Base-by-base conservation (phyloP, 768 basidiomycete species). In the Naganishia antarctica region DNA sequence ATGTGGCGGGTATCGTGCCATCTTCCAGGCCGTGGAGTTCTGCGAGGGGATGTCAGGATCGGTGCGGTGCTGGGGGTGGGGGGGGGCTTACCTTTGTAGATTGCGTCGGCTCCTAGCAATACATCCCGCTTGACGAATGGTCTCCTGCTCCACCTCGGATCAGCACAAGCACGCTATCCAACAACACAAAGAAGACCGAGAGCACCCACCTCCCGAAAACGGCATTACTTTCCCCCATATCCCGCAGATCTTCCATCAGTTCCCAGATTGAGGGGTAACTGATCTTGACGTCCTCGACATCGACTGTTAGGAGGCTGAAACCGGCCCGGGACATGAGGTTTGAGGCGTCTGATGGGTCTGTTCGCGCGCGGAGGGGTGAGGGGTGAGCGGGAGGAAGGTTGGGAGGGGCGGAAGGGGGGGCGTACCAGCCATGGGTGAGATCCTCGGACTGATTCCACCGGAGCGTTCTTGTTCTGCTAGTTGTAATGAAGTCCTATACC, bases 161-260 rank as follows among this genome's bases (percentile, higher is more conserved):
- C 44, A 29, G 21, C 46, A 57, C 15, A 4, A 44, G n/a, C 5
- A 28, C 9, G 23, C 37, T 31, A 31, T 59, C 2, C 25, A 6
- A 21, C 4, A 2, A 71, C 81, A 47, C 66, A 90, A 87, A 91
- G 81, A 21, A 21, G 37, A n/a, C n/a, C n/a, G n/a, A n/a, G n/a
- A n/a, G n/a, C n/a, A 40, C 37, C 16, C 37, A 51, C 50, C 50
- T 29, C 71, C 89, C 90, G 32, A 93, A 79, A 46, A 98, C 83
- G 12, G 92, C 91, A 73, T 96, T 98, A 51, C 84, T 85, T 75
- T 99, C 96, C 21, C 96, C 96, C 96, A 99, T 99, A 74, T 90
- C 86, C 58, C 84, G 82, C n/a, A 99, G 78, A 76, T 99, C 96
- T 62, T 91, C 85, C 77, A 98, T 81, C 15, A 99, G 83, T 73